Evolutionary conservation across 1,139 yeast genomes (phyloP), one percentile per base, ranked within the genome.

Genomic region (Kodamaea sp.): DNA sequence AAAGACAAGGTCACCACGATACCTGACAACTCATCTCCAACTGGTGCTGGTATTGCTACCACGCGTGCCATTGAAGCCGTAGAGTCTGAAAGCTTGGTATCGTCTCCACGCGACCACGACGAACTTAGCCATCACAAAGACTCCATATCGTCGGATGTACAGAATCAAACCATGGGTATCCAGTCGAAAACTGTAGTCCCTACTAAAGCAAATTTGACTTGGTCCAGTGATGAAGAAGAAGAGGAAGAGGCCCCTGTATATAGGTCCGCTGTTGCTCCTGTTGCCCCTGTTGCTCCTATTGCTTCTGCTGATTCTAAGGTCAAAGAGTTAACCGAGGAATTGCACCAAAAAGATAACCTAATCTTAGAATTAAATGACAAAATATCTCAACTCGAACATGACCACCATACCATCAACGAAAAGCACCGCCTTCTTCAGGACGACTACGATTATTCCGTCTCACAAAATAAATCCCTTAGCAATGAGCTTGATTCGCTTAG

Each of bases 161-260:
- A 48, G 7, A 58, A 57, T 29, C 65, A 66, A 42, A 57, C 68
- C 16, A 64, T 69, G 24, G 73, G 74, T 5, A 55, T 69, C 23
- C 85, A 82, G 42, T 61, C 84, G 10, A 73, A 80, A 7, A 80
- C 82, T 3, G 80, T 87, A 4, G 78, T 85, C 8, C 94, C 95
- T 1, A 76, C 83, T 23, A 83, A 82, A 53, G 86, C 95, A 2
- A 78, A 82, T 37, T 67, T 87, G 49, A 78, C 87, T 4, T 87
- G 95, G 90, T 82, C 90, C 5, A 81, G 86, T 40, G 94, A 83
- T 43, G 94, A 84, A 46, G 90, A 82, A 37, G 80, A 73, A 1
- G 70, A 38, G 9, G 36, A 32, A 2, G 34, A 28, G 2, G 28
- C 25, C 9, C 19, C 7, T 8, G 11, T 15, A 29, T n/a, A n/a